Evolutionary conservation across 495 filamentous ascomycete species (phyloP).

Genomic region (Neurospora sp.): DNA sequence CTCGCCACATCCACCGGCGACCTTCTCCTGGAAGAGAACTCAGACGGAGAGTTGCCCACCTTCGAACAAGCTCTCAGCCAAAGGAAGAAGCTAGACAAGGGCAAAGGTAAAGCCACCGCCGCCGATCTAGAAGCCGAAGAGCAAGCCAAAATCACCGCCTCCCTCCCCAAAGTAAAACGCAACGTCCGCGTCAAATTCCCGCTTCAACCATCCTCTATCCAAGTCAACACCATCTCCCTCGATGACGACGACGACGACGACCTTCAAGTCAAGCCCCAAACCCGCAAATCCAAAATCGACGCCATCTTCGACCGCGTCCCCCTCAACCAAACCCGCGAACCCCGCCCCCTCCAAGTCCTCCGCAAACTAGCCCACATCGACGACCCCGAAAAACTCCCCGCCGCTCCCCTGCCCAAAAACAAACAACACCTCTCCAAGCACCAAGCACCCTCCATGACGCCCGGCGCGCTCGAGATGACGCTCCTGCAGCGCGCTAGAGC

Average conservation of each 20-base stretch:
- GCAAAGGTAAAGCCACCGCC: conserved; percentile 41
- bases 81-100: conserved; percentile 37
- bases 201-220: conserved; percentile 1
- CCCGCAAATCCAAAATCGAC: conserved; percentile 32
- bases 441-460: conserved; percentile 46
- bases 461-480: conserved; percentile 56
- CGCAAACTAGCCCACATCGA: conserved; percentile 67
- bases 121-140: conserved; percentile 14
- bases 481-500: conserved; percentile 61
- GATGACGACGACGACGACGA: conserved; percentile 31
- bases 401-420: conserved; percentile 12
- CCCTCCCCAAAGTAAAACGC: conserved; percentile 19
- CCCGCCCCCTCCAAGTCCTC: conserved; percentile 54
- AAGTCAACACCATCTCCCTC: conserved; percentile 17
- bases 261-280: conserved; percentile 24
- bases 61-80: conserved; percentile 21
- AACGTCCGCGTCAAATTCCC: conserved; percentile 36
- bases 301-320: conserved; percentile 64
- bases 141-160: not conserved
- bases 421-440: conserved; percentile 8
- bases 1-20: not conserved
- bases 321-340: conserved; percentile 45
- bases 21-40: conserved; percentile 9
- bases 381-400: conserved; percentile 35
- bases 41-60: conserved; percentile 21